These are phyloP conservation scores for Paradendryphiella salina DNA, from an alignment of 2,329 filamentous ascomycete genomes.

Conservation along the genomic window DNA sequence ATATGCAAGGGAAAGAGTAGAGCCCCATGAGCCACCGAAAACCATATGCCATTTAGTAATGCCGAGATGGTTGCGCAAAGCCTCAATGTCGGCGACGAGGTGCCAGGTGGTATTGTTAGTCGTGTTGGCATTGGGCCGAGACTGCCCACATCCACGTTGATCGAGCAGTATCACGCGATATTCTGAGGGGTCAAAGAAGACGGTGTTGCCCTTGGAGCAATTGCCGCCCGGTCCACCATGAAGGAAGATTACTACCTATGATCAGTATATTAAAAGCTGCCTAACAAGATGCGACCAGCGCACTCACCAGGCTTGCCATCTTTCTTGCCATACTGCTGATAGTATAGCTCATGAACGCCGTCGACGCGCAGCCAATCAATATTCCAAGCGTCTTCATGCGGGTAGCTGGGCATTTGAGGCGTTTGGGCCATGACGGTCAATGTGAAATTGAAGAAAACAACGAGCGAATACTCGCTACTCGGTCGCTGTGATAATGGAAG, in stretches of 20 bases:
- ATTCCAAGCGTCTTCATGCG: constrained; percentile 44
- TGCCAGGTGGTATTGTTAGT: constrained; percentile 53
- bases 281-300: neutral
- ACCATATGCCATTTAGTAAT: constrained; percentile 52
- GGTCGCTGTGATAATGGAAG: neutral
- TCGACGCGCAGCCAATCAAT: constrained; percentile 39
- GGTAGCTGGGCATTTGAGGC: constrained; percentile 29
- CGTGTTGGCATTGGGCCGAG: constrained; percentile 48
- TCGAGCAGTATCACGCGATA: constrained; percentile 55
- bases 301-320: constrained; percentile 46
- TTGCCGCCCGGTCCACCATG: constrained; percentile 52
- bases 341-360: constrained; percentile 44
- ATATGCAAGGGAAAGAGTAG: constrained; percentile 52
- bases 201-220: constrained; percentile 43
- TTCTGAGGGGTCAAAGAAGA: constrained; percentile 51
- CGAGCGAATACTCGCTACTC: neutral
- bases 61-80: constrained; percentile 48
- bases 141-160: constrained; percentile 53
- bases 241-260: constrained; percentile 46
- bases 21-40: constrained; percentile 56
- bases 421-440: constrained; percentile 17
- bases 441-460: neutral
- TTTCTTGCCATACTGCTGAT: constrained; percentile 47
- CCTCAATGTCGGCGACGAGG: constrained; percentile 53
- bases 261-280: neutral